Evolutionary conservation across 2,329 filamentous ascomycete genomes (phyloP), one percentile per base, ranked within the genome.

Genomic region (Fusarium redolens): DNA sequence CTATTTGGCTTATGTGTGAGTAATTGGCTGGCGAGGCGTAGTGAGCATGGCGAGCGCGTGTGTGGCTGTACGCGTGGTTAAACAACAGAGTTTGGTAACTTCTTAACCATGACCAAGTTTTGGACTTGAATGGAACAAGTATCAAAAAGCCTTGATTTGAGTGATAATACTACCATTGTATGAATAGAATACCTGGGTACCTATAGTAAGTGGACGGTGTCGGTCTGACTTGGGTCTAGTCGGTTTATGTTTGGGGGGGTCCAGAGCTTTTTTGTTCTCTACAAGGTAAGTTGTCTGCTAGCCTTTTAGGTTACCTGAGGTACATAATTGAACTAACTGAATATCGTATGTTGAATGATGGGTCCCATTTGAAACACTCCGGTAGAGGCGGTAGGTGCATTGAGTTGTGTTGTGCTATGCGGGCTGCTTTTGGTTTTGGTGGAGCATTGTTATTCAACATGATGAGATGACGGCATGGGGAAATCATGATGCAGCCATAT

Each of bases 401-500:
- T 38, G 22, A 20, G 22, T 48, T 67, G 37, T 37, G 43, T 51
- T 57, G 33, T 43, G 61, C 18, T 65, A 22, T 43, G 47, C 57
- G 30, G 57, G 48, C 48, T 61, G 48, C 30, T 44, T 66, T 50
- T 58, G 51, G 28, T 51, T 25, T 38, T 67, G 38, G 59, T 71
- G 67, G 67, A 59, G 65, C 45, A 51, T 54, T 67, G 51, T 55
- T 50, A 37, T 72, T 44, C 55, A 40, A 61, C 61, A 44, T 56
- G 61, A 30, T 28, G 56, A 54, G 58, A 65, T 74, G 72, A 74
- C 72, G 72, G 72, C 65, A 74, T 74, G 48, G 47, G 61, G 51
- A 61, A 69, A 72, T 74, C 72, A 74, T 69, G 65, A 64, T 74
- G 72, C 72, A 61, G 70, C 57, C 55, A 65, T 57, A 65, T 48